Evolutionary conservation across 768 basidiomycete genomes (phyloP).

Genomic region (Hygrophorus russula): DNA sequence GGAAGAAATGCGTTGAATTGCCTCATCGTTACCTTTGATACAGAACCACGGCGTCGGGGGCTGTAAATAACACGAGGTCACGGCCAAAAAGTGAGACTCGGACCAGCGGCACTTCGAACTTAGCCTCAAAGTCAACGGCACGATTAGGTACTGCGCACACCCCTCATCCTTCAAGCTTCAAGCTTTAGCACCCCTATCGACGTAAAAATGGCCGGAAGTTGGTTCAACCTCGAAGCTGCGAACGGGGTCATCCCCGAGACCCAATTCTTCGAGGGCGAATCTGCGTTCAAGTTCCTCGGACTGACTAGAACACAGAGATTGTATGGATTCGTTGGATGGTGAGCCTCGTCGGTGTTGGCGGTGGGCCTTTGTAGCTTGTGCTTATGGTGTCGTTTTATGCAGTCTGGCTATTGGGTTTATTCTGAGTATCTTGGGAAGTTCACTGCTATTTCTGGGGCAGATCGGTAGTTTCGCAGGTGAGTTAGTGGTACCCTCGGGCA

Average conservation of each 20-base stretch:
- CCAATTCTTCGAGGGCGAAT: constrained; percentile 81
- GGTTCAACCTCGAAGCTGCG: constrained; percentile 76
- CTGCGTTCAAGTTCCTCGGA: constrained; percentile 73
- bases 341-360: constrained; percentile 3
- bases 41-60: too few species aligned
- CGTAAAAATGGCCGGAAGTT: constrained; percentile 40
- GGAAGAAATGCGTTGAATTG: too few species aligned
- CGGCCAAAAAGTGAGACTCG: not conserved
- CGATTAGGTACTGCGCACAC: not conserved
- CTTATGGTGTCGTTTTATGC: constrained; percentile 1
- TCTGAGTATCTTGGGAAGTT: constrained; percentile 68
- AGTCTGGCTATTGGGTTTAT: constrained; percentile 71
- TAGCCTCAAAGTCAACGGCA: too few species aligned
- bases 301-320: constrained; percentile 71
- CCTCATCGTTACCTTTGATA: too few species aligned
- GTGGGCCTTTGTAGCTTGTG: too few species aligned
- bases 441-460: constrained; percentile 65
- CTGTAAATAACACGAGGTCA: too few species aligned
- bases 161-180: not conserved
- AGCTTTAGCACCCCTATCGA: not conserved
- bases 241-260: constrained; percentile 56
- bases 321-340: constrained; percentile 84
- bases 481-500: constrained; percentile 17
- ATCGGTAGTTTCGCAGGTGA: constrained; percentile 63
- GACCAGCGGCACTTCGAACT: not conserved